phyloP scores from a whole-genome alignment of 2,329 filamentous ascomycete species.

The Harringtonia aguacate region DNA sequence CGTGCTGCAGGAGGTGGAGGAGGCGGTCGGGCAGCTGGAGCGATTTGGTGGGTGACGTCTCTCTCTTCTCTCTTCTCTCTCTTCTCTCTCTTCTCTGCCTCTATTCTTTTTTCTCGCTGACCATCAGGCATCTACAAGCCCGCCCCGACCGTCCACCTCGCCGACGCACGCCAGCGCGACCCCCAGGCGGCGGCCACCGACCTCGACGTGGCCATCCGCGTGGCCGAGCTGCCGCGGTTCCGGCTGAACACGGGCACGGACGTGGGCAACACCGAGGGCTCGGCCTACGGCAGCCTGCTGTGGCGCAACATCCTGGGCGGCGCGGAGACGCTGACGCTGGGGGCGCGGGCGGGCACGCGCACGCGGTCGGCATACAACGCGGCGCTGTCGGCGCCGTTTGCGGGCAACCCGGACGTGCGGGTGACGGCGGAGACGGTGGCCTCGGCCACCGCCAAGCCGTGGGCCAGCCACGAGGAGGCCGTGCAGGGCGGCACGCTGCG shows the following conservation, averaged over 20 bases:
- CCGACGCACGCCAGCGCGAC: slow-evolving; percentile 59
- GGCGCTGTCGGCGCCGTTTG: slow-evolving; percentile 69
- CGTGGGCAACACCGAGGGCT: slow-evolving; percentile 86
- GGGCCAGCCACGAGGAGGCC: slow-evolving; percentile 89
- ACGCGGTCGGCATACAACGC: slow-evolving; percentile 88
- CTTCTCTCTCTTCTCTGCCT: slow-evolving; percentile 4
- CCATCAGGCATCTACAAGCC: slow-evolving; percentile 72
- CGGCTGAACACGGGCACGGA: slow-evolving; percentile 92
- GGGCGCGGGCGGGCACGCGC: slow-evolving; percentile 79
- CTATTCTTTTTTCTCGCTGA: not conserved
- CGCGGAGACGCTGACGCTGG: slow-evolving; percentile 78
- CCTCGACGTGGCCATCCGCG: slow-evolving; percentile 68
- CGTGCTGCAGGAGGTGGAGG: slow-evolving; percentile 61
- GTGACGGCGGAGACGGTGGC: slow-evolving; percentile 71
- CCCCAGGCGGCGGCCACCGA: slow-evolving; percentile 64
- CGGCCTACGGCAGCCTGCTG: slow-evolving; percentile 77
- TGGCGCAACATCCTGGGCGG: slow-evolving; percentile 92
- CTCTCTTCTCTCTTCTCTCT: not conserved
- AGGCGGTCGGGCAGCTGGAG: slow-evolving; percentile 62
- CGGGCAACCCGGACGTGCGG: slow-evolving; percentile 73
- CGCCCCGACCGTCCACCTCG: slow-evolving; percentile 71
- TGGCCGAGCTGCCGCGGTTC: slow-evolving; percentile 70
- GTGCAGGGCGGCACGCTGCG: slow-evolving; percentile 68
- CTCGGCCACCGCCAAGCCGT: slow-evolving; percentile 78
- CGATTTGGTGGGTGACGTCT: slow-evolving; percentile 56